Evolutionary conservation across 306 rosid genomes (phyloP).

Genomic region (Casuarina glauca): DNA sequence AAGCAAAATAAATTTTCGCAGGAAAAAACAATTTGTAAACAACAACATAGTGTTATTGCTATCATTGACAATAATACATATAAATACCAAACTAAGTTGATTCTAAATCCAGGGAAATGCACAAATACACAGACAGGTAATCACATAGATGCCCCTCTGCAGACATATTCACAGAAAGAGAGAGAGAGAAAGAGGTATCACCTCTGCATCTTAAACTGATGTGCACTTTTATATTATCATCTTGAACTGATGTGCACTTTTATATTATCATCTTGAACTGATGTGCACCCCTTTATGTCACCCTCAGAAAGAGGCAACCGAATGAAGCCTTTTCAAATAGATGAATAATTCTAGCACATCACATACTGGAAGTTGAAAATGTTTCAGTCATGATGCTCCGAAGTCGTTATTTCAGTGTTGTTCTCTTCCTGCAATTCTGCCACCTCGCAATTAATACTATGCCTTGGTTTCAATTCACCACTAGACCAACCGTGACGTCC

Average conservation of each 20-base stretch:
- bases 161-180: fast-evolving
- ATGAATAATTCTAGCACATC: too few species aligned
- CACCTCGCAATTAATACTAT: slow-evolving; percentile 21
- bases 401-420: not conserved
- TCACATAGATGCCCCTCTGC: not conserved
- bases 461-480: slow-evolving; percentile 42
- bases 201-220: not conserved
- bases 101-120: not conserved
- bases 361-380: not conserved
- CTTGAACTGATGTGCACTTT: not conserved
- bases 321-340: too few species aligned
- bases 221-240: not conserved
- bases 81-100: not conserved
- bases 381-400: not conserved
- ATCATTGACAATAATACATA: not conserved
- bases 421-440: slow-evolving; percentile 26
- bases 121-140: not conserved
- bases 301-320: not conserved
- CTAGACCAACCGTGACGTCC: slow-evolving; percentile 60
- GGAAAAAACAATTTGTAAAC: not conserved
- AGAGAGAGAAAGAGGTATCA: not conserved
- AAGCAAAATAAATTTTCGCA: not conserved
- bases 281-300: not conserved
- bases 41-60: not conserved
- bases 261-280: not conserved